Evolutionary conservation across 2,329 filamentous ascomycete genomes (phyloP).

Genomic region (Cordyceps cicadae): DNA sequence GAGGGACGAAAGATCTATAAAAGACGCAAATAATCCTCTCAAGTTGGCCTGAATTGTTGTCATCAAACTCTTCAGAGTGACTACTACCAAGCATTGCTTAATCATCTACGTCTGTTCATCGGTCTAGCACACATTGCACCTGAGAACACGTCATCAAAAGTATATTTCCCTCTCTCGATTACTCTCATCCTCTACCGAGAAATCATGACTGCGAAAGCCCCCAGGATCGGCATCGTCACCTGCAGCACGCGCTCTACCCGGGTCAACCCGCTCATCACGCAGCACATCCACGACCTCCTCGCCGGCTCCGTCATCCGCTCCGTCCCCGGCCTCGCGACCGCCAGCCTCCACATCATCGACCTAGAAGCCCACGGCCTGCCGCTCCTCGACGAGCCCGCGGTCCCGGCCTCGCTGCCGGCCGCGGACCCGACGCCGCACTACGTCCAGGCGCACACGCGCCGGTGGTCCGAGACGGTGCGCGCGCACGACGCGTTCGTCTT

Average conservation of each 20-base stretch:
- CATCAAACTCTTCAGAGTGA: neutral
- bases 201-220: constrained; percentile 3
- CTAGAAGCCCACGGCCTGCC: constrained; percentile 33
- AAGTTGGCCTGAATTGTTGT: neutral
- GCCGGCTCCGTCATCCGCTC: neutral
- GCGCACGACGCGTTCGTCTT: constrained; percentile 39
- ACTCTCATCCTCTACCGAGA: neutral
- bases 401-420: constrained; percentile 30
- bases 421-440: constrained; percentile 24
- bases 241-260: constrained; percentile 27
- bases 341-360: constrained; percentile 26
- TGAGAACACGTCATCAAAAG: neutral
- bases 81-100: neutral
- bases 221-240: constrained; percentile 28
- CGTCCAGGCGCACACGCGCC: constrained; percentile 31
- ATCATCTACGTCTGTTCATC: neutral
- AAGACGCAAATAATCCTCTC: neutral
- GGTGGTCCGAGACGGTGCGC: constrained; percentile 37
- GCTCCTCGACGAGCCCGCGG: constrained; percentile 34
- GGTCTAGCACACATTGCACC: neutral
- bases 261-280: constrained; percentile 26
- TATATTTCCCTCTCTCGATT: neutral
- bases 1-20: neutral
- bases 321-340: neutral
- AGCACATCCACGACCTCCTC: constrained; percentile 23